Base-by-base conservation (phyloP, 2,329 filamentous ascomycete genomes). In the Xylariaceae sp. region DNA sequence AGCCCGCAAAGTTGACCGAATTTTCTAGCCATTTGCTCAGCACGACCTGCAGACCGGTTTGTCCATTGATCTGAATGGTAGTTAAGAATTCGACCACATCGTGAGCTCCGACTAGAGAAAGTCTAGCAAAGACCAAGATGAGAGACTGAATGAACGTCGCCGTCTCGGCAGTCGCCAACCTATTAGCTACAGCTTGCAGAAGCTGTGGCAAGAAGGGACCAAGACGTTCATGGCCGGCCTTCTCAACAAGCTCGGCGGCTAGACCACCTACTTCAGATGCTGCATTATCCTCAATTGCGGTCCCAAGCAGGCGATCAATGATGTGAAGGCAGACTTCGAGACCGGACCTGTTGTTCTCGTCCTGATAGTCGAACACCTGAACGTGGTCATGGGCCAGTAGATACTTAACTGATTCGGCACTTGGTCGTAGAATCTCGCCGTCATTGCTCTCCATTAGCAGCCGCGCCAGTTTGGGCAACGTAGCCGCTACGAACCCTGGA, bases 1-100 rank as follows among this genome's bases (percentile, higher is more conserved):
- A 99, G 12, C 94, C 94, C n/a, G 91, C 91, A 72, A 99, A 99
- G 71, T 88, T 95, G 71, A 95, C 83, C 3, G 91, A 96, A 71
- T 97, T 96, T 74, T 97, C 94, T 1, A 99, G 78, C 94, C 94
- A 99, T 73, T 97, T 96, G 72, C 85, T 81, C 61, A 97, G 75
- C 3, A 99, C 94, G 21, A 96, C 85, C 59, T 92, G 84, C 7
- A 99, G 75, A n/a, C 92, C 94, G 65, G 80, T 95, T 67, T 88
- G 79, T 16, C 85, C 86, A 45, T 84, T 83, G 60, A 97, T 88
- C 62, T 90, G 81, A 58, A 96, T 86, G 65, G 90, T 86, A 56
- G 87, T 87, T 30, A 99, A 78, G 74, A 99, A 99, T 51, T 94
- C 86, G 13, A 97, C 87, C 1, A 99, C 92, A 64, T 97, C 94